Percentiles rank a stretch among this genome's conserved stretches.
phyloP scores from a whole-genome alignment of 768 basidiomycete genomes.

The Rubroboletus pulcherrimus region DNA sequence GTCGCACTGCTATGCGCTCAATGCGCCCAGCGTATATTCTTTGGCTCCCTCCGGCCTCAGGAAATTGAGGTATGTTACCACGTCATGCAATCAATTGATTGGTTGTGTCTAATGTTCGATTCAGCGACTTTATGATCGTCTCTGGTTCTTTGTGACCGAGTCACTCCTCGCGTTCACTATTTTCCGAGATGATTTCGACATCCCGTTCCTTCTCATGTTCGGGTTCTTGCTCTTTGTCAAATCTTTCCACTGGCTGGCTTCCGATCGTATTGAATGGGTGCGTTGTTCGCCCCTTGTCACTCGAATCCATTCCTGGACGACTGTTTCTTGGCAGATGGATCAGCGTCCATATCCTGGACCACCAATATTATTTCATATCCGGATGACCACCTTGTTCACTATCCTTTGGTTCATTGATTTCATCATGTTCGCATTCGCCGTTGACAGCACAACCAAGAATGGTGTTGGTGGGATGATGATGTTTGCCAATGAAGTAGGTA shows the following conservation, averaged over 20 bases:
- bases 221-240: conserved; percentile 92
- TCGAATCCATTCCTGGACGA: not conserved
- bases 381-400: conserved; percentile 70
- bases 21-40: conserved; percentile 82
- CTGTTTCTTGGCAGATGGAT: conserved; percentile 76
- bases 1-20: conserved; percentile 73
- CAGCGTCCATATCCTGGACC: conserved; percentile 89
- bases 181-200: conserved; percentile 92
- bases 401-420: conserved; percentile 75
- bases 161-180: conserved; percentile 95
- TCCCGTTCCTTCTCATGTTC: conserved; percentile 92
- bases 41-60: conserved; percentile 79
- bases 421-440: conserved; percentile 73
- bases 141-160: conserved; percentile 98
- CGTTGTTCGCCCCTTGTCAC: conserved; percentile 21
- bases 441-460: conserved; percentile 73
- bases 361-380: conserved; percentile 75
- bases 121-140: conserved; percentile 90
- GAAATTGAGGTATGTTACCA: conserved; percentile 78
- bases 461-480: conserved; percentile 91
- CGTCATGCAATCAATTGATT: not conserved
- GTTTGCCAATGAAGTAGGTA: conserved; percentile 86
- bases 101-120: not conserved
- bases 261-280: conserved; percentile 96
- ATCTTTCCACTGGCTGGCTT: conserved; percentile 96